These are phyloP conservation scores for Thecamonas trahens DNA, from an alignment of 78 protist genomes.

Conservation along the genomic window DNA sequence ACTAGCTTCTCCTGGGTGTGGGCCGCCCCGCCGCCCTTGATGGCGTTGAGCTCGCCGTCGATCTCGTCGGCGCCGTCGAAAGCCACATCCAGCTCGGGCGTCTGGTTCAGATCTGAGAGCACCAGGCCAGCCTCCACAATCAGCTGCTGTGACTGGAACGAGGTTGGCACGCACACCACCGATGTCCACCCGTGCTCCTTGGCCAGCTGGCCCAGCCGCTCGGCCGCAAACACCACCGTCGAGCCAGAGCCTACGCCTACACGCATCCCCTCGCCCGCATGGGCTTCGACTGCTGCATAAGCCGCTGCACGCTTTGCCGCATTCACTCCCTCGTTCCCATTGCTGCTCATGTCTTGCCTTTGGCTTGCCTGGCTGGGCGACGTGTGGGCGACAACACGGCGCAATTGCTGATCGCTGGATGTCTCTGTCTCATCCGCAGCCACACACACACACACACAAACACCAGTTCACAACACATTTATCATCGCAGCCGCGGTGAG, in stretches of 20 bases:
- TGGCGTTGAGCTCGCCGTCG: conserved; percentile 40
- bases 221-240: conserved; percentile 77
- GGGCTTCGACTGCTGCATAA: conserved; percentile 63
- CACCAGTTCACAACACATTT: too few species aligned
- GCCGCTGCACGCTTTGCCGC: conserved; percentile 49
- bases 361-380: too few species aligned
- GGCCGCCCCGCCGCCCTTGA: conserved; percentile 68
- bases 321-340: conserved; percentile 10
- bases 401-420: too few species aligned
- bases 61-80: conserved; percentile 84
- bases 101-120: conserved; percentile 30
- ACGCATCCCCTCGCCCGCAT: conserved; percentile 12
- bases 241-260: conserved; percentile 82
- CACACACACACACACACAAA: too few species aligned
- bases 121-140: conserved; percentile 22
- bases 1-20: conserved; percentile 67
- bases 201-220: conserved; percentile 26
- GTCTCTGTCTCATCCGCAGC: too few species aligned
- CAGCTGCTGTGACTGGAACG: conserved; percentile 55
- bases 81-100: conserved; percentile 43
- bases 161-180: conserved; percentile 71
- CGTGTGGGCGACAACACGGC: too few species aligned
- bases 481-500: too few species aligned
- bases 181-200: conserved; percentile 22
- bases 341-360: too few species aligned